Conservation (phyloP, 805 yeast genomes). For the Kregervanrija fluxuum region DNA sequence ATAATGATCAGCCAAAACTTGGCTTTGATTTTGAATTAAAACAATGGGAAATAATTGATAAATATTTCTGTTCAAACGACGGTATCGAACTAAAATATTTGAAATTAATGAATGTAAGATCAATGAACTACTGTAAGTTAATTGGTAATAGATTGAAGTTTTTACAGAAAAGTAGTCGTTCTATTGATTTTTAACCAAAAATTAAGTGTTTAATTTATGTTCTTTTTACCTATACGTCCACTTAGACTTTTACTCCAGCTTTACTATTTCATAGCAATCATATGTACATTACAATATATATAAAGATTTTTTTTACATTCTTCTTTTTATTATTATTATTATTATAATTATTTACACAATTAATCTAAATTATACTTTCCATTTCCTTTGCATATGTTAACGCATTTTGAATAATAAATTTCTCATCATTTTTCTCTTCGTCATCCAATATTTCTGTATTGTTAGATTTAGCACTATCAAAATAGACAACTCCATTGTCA, state of each 20-base stretch:
- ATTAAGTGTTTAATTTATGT: no score
- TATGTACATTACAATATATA: not conserved
- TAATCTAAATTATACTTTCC: conserved; percentile 72
- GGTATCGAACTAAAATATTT: conserved; percentile 21
- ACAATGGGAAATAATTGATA: conserved; percentile 50
- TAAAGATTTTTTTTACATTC: not conserved
- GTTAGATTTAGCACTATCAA: conserved; percentile 25
- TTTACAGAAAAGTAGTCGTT: conserved; percentile 20
- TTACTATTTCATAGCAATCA: no score
- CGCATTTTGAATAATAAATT: conserved; percentile 58
- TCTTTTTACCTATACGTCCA: no score
- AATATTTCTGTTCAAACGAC: conserved; percentile 24
- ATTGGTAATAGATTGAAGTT: conserved; percentile 39
- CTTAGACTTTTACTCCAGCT: conserved; percentile 3
- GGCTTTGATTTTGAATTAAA: conserved; percentile 50
- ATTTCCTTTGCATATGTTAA: conserved; percentile 83
- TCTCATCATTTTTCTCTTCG: conserved; percentile 27
- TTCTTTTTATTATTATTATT: not conserved
- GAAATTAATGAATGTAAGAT: conserved; percentile 18
- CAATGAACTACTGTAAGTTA: conserved; percentile 43
- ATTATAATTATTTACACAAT: not conserved
- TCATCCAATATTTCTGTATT: conserved; percentile 16
- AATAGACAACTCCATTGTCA: conserved; percentile 43
- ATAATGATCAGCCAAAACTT: conserved; percentile 23
- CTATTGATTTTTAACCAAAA: no score